Evolutionary conservation across 2,329 filamentous ascomycete genomes (phyloP).

Genomic region (Thielaviopsis euricoi): DNA sequence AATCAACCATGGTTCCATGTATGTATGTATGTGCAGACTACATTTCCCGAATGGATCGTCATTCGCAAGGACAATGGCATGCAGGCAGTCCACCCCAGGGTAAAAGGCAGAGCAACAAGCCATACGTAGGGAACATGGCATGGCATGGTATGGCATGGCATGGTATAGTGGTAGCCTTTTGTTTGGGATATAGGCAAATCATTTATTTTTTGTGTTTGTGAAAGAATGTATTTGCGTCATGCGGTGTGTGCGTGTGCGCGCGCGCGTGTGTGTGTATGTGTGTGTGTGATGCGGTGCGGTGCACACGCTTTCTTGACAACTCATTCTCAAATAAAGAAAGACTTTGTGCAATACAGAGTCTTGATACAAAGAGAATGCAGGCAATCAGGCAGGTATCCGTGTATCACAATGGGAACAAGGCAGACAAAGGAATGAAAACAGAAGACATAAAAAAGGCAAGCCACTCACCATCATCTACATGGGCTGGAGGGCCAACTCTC

Average conservation of each 20-base stretch:
- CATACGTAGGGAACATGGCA: too few relatives aligned
- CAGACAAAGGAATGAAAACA: neutral
- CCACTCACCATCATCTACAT: constrained; percentile 12
- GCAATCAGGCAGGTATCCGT: neutral
- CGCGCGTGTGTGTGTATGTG: too few relatives aligned
- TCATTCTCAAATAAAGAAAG: neutral
- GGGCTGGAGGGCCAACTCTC: constrained; percentile 11
- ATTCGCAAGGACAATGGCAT: too few relatives aligned
- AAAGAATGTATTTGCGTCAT: neutral
- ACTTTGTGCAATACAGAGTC: neutral
- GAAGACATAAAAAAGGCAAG: constrained; percentile 7
- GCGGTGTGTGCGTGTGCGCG: too few relatives aligned
- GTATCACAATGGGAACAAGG: neutral
- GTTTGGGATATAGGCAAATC: neutral
- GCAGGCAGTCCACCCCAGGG: too few relatives aligned
- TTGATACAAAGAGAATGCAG: neutral
- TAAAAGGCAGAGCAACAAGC: neutral
- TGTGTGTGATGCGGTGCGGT: neutral
- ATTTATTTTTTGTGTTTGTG: too few relatives aligned
- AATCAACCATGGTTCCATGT: neutral
- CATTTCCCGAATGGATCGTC: neutral
- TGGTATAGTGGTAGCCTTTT: neutral
- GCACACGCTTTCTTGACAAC: neutral
- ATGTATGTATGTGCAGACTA: constrained; percentile 1
- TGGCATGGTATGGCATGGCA: neutral